phyloP scores from a whole-genome alignment of 2,329 filamentous ascomycete genomes.

The Penicillium sp. region DNA sequence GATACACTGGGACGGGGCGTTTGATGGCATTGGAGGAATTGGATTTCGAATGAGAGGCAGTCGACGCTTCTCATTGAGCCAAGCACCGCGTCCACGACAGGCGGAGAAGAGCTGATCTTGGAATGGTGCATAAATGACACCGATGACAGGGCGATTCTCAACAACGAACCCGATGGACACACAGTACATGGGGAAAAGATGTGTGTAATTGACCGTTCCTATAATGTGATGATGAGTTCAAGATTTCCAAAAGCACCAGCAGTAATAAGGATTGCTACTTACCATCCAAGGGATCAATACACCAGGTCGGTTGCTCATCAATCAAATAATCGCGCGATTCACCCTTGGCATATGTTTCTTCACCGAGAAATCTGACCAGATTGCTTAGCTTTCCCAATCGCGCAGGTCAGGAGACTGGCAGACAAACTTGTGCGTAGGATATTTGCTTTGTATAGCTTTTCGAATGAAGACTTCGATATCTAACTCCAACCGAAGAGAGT shows the following conservation, averaged over 20 bases:
- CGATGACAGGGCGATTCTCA: conserved; percentile 55
- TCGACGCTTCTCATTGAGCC: conserved; percentile 58
- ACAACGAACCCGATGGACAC: conserved; percentile 67
- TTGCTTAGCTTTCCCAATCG: background rate
- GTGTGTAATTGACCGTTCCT: conserved; percentile 72
- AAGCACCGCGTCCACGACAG: conserved; percentile 60
- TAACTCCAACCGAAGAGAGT: conserved; percentile 28
- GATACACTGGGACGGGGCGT: conserved; percentile 63
- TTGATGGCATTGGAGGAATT: conserved; percentile 55
- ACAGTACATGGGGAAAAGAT: conserved; percentile 76
- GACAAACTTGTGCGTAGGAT: conserved; percentile 60
- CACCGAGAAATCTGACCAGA: conserved; percentile 60
- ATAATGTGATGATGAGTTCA: background rate
- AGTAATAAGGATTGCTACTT: background rate
- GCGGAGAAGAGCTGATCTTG: conserved; percentile 64
- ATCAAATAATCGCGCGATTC: conserved; percentile 64
- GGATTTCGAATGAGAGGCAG: conserved; percentile 61
- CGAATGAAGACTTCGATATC: conserved; percentile 69
- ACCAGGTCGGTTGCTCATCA: conserved; percentile 60
- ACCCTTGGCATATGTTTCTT: conserved; percentile 68
- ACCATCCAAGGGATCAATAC: conserved; percentile 70
- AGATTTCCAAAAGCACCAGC: too few relatives aligned
- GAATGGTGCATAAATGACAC: conserved; percentile 67
- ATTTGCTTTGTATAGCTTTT: conserved; percentile 51
- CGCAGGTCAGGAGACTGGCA: too few relatives aligned